Conservation (phyloP, 2,329 filamentous ascomycete genomes). For the Trichoderma atroviride region DNA sequence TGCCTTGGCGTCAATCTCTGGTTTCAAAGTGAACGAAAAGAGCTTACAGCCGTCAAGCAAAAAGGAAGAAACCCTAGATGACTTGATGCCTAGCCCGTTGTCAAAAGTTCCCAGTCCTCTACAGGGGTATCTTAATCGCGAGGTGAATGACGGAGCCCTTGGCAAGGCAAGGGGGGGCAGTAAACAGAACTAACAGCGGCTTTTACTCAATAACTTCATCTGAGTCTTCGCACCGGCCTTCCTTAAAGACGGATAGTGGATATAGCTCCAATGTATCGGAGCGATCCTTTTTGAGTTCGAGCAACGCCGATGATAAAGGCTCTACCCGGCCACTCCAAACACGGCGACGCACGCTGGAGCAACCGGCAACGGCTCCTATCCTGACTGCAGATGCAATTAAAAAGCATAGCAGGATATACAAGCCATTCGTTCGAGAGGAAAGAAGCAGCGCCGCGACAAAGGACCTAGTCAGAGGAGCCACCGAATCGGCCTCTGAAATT, state of each 20-base stretch:
- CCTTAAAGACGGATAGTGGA: conserved; percentile 50
- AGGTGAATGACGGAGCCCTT: neutral
- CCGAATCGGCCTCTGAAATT: neutral
- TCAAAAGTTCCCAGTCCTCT: conserved; percentile 11
- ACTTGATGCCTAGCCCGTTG: conserved; percentile 15
- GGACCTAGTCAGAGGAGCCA: neutral
- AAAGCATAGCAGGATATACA: conserved; percentile 14
- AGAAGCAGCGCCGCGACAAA: neutral
- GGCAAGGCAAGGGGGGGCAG: neutral
- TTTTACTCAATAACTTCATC: conserved; percentile 13
- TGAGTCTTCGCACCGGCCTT: conserved; percentile 27
- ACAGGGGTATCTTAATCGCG: neutral
- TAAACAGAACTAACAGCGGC: conserved; percentile 22
- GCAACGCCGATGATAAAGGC: neutral
- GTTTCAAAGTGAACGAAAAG: neutral
- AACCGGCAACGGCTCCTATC: neutral
- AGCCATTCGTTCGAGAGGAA: conserved; percentile 22
- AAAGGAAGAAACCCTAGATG: neutral
- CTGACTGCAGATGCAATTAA: neutral
- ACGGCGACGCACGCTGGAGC: neutral
- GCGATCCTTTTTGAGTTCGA: conserved; percentile 49
- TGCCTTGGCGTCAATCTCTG: conserved; percentile 24
- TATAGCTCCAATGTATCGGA: conserved; percentile 64
- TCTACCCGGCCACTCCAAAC: neutral
- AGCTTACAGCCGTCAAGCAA: neutral